Base-by-base conservation (phyloP, 495 filamentous ascomycete genomes). In the Friedmanniomyces simplex region DNA sequence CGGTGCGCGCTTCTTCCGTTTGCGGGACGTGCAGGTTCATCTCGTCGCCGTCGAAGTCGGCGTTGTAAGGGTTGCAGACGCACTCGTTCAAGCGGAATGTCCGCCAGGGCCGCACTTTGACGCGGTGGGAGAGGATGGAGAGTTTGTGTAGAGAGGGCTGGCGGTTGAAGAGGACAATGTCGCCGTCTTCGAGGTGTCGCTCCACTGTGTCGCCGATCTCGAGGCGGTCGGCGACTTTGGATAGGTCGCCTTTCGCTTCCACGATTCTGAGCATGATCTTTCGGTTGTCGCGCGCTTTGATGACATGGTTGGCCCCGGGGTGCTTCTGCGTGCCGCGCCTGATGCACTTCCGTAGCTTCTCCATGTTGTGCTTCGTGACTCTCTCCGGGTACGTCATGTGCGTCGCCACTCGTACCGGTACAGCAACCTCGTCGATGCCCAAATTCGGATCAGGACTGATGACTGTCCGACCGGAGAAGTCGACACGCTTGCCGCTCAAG, bases 11-110 rank as follows among this genome's bases (percentile, higher is more conserved):
- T 72, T 98, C 93, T 73, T 97, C 93, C 1, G 94, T 98, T 68
- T 98, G 93, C 16, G 93, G 93, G 5, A 98, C 90, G 71, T 98
- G 93, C 59, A 98, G 71, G 65, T 98, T 98, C 93, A 98, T 98
- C 71, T 98, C 93, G 61, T 98, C 93, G 63, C 93, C 93, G 64
- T 98, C 93, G 67, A 98, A 98, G 82, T 98, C 93, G 45, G 93
- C 93, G 71, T 98, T 98, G 78, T 98, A 98, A 10, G 93, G 93
- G 43, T 88, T 91, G 68, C 93, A 98, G 7, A 94, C 93, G 79
- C 93, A 97, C 68, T 98, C 93, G 67, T 98, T 98, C 51, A 98
- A 77, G 46, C 93, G 85, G 71, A 98, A 97, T 0, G 93, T 98
- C 67, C 91, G 84, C 82, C 95, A 91, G 6, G 91, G 93, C 50